These are phyloP conservation scores for Metarhizium album DNA, from an alignment of 2,329 filamentous ascomycete species.

Conservation along the genomic window DNA sequence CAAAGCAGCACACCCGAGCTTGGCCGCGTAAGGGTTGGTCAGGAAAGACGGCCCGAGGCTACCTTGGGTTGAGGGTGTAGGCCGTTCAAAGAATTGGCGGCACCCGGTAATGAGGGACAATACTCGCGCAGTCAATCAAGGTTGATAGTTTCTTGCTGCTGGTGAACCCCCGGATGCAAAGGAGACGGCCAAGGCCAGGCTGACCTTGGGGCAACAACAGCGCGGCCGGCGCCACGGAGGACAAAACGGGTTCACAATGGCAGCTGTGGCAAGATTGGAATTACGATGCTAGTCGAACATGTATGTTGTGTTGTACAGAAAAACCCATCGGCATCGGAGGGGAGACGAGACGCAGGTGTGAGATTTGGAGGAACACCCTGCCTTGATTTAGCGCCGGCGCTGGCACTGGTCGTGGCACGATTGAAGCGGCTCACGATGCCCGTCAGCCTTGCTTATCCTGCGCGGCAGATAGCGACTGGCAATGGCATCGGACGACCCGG, in stretches of 20 bases:
- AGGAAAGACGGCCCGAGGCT: not conserved
- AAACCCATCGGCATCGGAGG: not conserved
- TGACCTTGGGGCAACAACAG: not conserved
- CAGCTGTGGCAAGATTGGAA: not conserved
- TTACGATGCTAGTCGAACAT: not conserved
- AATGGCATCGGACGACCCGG: not conserved
- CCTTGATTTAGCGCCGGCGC: not conserved
- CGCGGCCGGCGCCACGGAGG: not conserved
- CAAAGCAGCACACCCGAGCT: not conserved
- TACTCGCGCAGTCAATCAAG: not conserved
- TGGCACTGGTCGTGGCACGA: not conserved
- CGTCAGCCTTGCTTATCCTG: not conserved
- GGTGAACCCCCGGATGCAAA: not conserved
- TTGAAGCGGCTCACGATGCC: not conserved
- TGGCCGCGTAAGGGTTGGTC: not conserved
- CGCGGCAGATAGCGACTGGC: not conserved
- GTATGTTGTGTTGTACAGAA: not conserved
- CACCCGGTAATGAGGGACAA: not conserved
- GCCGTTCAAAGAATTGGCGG: not conserved
- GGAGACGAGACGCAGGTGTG: not conserved
- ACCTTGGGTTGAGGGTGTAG: not conserved
- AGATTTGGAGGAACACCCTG: not conserved
- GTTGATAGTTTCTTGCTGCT: not conserved
- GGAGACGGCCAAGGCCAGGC: not conserved
- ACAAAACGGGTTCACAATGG: not conserved